Conservation (phyloP, 441 rosid genomes). For the Mallotus japonicus region DNA sequence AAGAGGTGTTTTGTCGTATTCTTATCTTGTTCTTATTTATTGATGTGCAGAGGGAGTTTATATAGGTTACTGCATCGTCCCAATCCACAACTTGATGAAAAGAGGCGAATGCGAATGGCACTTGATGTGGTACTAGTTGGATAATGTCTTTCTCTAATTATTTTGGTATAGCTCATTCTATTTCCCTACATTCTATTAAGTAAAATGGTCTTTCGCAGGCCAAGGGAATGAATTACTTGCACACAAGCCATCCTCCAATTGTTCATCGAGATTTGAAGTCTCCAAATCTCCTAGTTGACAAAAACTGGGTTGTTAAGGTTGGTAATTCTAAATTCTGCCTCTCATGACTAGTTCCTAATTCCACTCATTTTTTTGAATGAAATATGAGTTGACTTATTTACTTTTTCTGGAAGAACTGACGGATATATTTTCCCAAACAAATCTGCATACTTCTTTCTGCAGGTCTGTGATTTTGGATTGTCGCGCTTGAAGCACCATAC, state of each 20-base stretch:
- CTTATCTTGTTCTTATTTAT: slow-evolving; percentile 10
- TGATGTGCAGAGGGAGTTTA: slow-evolving; percentile 82
- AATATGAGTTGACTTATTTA: slow-evolving; percentile 10
- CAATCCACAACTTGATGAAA: slow-evolving; percentile 69
- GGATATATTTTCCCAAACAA: not conserved
- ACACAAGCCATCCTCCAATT: slow-evolving; percentile 90
- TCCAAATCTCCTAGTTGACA: slow-evolving; percentile 97
- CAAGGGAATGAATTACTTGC: slow-evolving; percentile 97
- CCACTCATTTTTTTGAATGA: not conserved
- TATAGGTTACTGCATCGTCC: slow-evolving; percentile 87
- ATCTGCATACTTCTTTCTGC: slow-evolving; percentile 18
- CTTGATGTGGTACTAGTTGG: slow-evolving; percentile 77
- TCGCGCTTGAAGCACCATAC: slow-evolving; percentile 95
- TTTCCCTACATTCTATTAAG: slow-evolving; percentile 21
- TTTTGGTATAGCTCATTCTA: not conserved
- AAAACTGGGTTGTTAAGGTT: slow-evolving; percentile 97
- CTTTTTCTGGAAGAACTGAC: slow-evolving; percentile 5
- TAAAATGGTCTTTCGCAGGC: slow-evolving; percentile 51
- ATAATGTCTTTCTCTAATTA: slow-evolving; percentile 5
- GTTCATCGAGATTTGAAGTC: slow-evolving; percentile 98
- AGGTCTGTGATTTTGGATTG: slow-evolving; percentile 97
- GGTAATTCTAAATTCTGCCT: slow-evolving; percentile 1
- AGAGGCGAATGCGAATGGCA: slow-evolving; percentile 93
- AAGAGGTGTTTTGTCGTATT: not conserved
- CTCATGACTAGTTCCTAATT: slow-evolving; percentile 3